Evolutionary conservation across 768 basidiomycete species (phyloP), one percentile per base, ranked within the genome.

Genomic region (Boletus sp.): DNA sequence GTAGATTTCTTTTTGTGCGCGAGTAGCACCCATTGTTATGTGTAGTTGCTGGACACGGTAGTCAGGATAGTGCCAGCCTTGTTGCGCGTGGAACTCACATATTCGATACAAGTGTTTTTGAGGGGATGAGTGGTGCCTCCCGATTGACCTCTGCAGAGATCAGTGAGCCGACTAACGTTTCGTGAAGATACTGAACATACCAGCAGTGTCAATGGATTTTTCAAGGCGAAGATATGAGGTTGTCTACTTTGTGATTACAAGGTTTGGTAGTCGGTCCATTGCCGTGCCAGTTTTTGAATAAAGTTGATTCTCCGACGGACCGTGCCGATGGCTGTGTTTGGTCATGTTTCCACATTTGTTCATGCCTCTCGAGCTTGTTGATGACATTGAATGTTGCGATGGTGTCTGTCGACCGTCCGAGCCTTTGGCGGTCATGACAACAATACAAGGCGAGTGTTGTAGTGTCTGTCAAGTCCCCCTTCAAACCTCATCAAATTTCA

Each of bases 171-270:
- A 2, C 36, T 5, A 20, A 37, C 20, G 17, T 12, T 24, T 2
- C 10, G 32, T 28, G 47, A 52, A 37, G 35, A 14, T 12, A 14
- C 18, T 20, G 18, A 44, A 75, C 79, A 37, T 71, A 87, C 89
- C 88, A 79, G 75, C 67, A 75, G 90, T 90, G 89, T 79, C 90
- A 92, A 92, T 78, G 91, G 91, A 92, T 92, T 81, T 92, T 93
- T 93, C 86, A 93, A 93, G 91, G 90, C 89, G 78, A 72, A 30
- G 54, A 61, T 59, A 50, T 63, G 58, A 45, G 49, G 45, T 52
- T 53, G 56, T 62, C 18, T 44, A 51, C 53, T 15, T 44, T 39
- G 24, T 30, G n/a, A 60, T 39, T 4, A 63, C 56, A 70, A 71
- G 54, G 71, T 73, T 71, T 69, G 32, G 15, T 20, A n/a, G 17